Conservation (phyloP, 768 basidiomycete genomes). For the Mycena rosella region DNA sequence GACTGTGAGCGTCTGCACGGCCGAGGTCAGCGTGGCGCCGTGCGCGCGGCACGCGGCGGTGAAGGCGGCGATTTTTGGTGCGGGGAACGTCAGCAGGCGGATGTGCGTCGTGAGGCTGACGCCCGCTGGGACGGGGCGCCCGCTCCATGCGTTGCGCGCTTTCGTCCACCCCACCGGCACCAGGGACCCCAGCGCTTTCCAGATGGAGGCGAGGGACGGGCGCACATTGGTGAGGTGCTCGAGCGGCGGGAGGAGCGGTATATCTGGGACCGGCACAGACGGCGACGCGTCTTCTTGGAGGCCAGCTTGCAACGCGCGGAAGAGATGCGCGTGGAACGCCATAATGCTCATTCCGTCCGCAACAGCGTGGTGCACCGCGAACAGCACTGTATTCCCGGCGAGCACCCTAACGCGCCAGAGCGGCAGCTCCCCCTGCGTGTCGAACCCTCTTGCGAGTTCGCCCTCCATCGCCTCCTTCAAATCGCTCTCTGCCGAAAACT, state of each 20-base stretch:
- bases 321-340: constrained; percentile 44
- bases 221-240: constrained; percentile 13
- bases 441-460: constrained; percentile 26
- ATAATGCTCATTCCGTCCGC: constrained; percentile 48
- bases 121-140: neutral
- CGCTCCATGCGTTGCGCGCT: constrained; percentile 17
- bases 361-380: constrained; percentile 46
- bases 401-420: constrained; percentile 49
- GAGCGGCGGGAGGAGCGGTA: neutral
- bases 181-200: neutral
- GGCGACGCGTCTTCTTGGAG: neutral
- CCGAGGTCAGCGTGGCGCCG: constrained; percentile 24
- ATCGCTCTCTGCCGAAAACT: constrained; percentile 7
- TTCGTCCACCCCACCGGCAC: constrained; percentile 20
- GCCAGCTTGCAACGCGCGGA: constrained; percentile 36
- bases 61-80: neutral
- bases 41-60: constrained; percentile 20
- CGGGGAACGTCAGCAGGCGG: constrained; percentile 8
- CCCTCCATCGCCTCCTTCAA: constrained; percentile 10
- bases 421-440: constrained; percentile 33
- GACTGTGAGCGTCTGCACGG: constrained; percentile 10
- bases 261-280: constrained; percentile 11
- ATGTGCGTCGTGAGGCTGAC: constrained; percentile 4
- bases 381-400: constrained; percentile 41
- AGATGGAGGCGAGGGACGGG: constrained; percentile 14